A percentile compares a stretch with the other conserved stretches of the same genome.
Conservation (phyloP, 371 early-diverging fungal species). For the Aphelidium insulamus region DNA sequence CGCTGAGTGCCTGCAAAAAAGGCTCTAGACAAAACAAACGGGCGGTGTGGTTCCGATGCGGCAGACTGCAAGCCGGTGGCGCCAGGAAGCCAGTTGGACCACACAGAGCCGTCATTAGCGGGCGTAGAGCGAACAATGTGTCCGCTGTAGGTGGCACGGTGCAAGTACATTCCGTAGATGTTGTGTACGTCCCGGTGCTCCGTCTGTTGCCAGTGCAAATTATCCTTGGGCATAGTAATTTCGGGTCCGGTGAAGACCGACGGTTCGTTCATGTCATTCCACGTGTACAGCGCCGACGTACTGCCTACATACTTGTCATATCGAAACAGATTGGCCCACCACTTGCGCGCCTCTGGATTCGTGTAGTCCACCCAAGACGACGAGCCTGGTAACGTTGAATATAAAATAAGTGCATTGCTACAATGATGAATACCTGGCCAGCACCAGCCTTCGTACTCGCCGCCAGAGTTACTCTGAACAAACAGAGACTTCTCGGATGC, state of each 20-base stretch:
- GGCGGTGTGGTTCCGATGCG: conserved; percentile 31
- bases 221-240: conserved; percentile 77
- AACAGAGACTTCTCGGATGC: conserved; percentile 46
- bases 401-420: neutral
- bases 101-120: neutral
- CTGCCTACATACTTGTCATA: conserved; percentile 48
- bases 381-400: conserved; percentile 31
- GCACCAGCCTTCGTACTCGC: conserved; percentile 67
- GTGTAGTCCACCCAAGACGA: conserved; percentile 73
- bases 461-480: conserved; percentile 46
- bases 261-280: conserved; percentile 94
- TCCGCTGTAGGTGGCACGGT: conserved; percentile 22
- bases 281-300: conserved; percentile 45
- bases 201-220: conserved; percentile 42
- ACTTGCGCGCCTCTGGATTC: conserved; percentile 47
- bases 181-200: conserved; percentile 84
- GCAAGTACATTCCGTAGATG: conserved; percentile 45
- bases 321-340: conserved; percentile 52
- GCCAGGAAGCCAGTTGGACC: no score
- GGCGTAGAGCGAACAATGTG: conserved; percentile 6
- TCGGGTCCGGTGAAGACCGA: conserved; percentile 78
- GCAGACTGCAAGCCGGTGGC: no score
- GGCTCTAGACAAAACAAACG: conserved; percentile 71
- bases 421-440: conserved; percentile 51
- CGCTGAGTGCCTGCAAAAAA: conserved; percentile 75